Evolutionary conservation across 2,329 filamentous ascomycete genomes (phyloP).

Genomic region (Trichoderma koningiopsis): DNA sequence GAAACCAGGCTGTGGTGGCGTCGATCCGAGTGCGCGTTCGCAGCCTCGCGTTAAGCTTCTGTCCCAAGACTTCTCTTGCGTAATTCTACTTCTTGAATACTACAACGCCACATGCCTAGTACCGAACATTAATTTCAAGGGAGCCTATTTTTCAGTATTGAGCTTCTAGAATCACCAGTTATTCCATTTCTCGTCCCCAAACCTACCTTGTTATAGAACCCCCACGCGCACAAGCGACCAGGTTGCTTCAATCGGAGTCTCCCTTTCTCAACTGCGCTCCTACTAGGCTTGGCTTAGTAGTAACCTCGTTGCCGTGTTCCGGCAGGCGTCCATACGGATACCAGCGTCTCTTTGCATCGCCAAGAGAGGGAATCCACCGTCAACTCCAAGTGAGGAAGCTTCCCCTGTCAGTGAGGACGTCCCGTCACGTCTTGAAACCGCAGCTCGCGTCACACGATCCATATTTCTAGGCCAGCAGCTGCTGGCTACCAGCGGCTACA

Average conservation of each 20-base stretch:
- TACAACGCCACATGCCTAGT: neutral
- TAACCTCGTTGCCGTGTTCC: neutral
- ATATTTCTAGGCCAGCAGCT: neutral
- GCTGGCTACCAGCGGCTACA: constrained; percentile 17
- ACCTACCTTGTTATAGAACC: neutral
- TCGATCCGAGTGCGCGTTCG: neutral
- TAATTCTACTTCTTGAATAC: neutral
- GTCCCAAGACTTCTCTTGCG: neutral
- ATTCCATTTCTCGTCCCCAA: neutral
- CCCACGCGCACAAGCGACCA: neutral
- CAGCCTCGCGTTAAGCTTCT: neutral
- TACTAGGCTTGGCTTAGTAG: neutral
- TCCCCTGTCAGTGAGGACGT: neutral
- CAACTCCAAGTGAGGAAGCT: constrained; percentile 2
- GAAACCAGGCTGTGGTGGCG: neutral
- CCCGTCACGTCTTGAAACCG: neutral
- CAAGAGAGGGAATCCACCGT: neutral
- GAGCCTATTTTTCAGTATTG: neutral
- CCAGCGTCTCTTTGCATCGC: neutral
- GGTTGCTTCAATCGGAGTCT: neutral
- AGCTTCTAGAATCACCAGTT: neutral
- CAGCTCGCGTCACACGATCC: constrained; percentile 7
- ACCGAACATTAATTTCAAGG: neutral
- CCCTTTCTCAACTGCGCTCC: neutral
- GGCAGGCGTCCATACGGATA: neutral